Evolutionary conservation across 2,329 filamentous ascomycete species (phyloP), one percentile per base, ranked within the genome.

Genomic region (Ophiostoma angusticollis): DNA sequence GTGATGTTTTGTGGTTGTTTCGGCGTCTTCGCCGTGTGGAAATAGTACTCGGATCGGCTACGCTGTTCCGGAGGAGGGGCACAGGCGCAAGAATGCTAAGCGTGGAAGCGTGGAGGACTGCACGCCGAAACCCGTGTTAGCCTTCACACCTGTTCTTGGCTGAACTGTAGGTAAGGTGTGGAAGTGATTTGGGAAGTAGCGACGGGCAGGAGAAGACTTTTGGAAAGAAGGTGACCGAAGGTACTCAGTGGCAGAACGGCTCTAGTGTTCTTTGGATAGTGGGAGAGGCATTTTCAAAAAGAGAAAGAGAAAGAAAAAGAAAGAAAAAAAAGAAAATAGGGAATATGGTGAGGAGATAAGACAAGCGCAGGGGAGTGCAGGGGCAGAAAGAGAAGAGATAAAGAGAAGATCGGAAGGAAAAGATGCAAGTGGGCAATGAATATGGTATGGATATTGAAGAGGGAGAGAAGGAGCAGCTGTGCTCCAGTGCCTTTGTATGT

Each of bases 31-130:
- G n/a, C n/a, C n/a, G n/a, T n/a, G n/a, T n/a, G n/a, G 27, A 12
- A 6, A 29, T 6, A 8, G 27, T 11, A 8, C 17, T 39, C 13
- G n/a, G 31, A 31, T 35, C 38, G 38, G 38, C 25, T 30, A 35
- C 38, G 38, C 38, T 40, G 32, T 35, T 40, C 32, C 27, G 38
- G 37, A 18, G n/a, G 31, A 32, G 36, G 37, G 17, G 36, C 8
- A 6, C 4, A 6, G 33, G 23, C 16, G n/a, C 13, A 13, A 17
- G n/a, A 30, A 22, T 22, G 23, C 36, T 39, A n/a, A n/a, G n/a
- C n/a, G n/a, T n/a, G n/a, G n/a, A n/a, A n/a, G n/a, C n/a, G n/a
- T n/a, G n/a, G n/a, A n/a, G n/a, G n/a, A n/a, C n/a, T n/a, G n/a
- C n/a, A n/a, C n/a, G n/a, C n/a, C 14, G 12, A 19, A 31, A 32